Conservation (phyloP, 495 filamentous ascomycete genomes). For the Penicillium manginii region DNA sequence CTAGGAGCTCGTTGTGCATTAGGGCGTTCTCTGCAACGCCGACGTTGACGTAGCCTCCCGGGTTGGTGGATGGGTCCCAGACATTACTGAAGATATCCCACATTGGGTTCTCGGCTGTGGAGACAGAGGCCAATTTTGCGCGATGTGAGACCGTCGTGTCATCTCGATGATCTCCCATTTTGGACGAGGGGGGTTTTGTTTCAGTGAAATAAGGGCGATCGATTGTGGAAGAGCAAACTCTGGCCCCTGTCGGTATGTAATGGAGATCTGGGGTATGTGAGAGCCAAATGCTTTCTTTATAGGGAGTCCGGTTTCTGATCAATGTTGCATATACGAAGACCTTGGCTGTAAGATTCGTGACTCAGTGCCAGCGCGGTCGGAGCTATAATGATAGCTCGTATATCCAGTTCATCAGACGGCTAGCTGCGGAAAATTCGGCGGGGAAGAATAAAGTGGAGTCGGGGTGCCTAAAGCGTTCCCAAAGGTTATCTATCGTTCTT, state of each 20-base stretch:
- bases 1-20: conserved; percentile 40
- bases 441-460: neutral
- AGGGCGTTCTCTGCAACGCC: conserved; percentile 46
- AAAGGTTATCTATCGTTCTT: too few species aligned
- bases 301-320: neutral
- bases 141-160: conserved; percentile 20
- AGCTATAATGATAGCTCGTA: neutral
- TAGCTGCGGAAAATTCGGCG: neutral
- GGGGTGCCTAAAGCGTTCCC: neutral
- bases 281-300: neutral
- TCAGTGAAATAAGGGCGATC: too few species aligned
- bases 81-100: conserved; percentile 33
- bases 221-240: too few species aligned
- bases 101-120: conserved; percentile 21
- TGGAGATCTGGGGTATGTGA: too few species aligned
- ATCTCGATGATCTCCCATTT: neutral
- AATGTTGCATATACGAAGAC: neutral
- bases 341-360: neutral
- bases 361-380: too few species aligned
- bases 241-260: too few species aligned
- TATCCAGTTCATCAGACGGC: neutral
- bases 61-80: conserved; percentile 33
- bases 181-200: neutral
- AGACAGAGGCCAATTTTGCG: conserved; percentile 20
- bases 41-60: conserved; percentile 41